Percentiles rank a stretch among this genome's conserved stretches.
These are phyloP conservation scores for Botryotinia convoluta DNA, from an alignment of 2,329 filamentous ascomycete genomes.

Conservation along the genomic window DNA sequence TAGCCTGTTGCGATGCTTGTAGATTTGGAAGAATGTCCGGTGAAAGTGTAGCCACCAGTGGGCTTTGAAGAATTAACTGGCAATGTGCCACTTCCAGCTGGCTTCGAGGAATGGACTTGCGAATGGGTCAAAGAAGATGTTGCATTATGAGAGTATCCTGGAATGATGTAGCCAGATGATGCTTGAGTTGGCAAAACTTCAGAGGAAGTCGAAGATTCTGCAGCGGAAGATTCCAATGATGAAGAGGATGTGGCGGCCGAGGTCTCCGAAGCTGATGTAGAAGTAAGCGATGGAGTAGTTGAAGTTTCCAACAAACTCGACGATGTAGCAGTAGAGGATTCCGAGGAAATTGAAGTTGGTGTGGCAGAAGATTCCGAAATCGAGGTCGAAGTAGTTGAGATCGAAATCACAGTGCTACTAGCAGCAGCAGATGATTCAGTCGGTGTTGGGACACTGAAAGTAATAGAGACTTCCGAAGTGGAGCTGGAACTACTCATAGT, in stretches of 20 bases:
- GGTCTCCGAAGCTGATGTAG: not conserved
- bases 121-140: not conserved
- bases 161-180: constrained; percentile 3
- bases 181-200: not conserved
- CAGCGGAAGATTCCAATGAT: not conserved
- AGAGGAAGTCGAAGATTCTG: not conserved
- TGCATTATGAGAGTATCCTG: not conserved
- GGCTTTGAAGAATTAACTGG: not conserved
- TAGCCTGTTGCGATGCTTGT: not conserved
- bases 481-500: constrained; percentile 13
- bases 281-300: not conserved
- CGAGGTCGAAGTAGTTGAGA: not conserved
- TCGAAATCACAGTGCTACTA: not conserved
- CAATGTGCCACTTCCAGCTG: not conserved
- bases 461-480: not conserved
- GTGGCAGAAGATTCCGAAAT: not conserved
- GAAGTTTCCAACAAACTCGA: not conserved
- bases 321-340: not conserved
- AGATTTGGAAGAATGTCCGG: not conserved
- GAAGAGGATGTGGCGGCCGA: not conserved
- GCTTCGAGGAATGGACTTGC: not conserved
- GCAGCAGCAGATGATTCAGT: not conserved
- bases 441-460: constrained; percentile 1
- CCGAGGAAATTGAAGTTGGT: not conserved
- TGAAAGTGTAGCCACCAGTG: not conserved